Base-by-base conservation (phyloP, 805 yeast species). In the Teunomyces pallodes region DNA sequence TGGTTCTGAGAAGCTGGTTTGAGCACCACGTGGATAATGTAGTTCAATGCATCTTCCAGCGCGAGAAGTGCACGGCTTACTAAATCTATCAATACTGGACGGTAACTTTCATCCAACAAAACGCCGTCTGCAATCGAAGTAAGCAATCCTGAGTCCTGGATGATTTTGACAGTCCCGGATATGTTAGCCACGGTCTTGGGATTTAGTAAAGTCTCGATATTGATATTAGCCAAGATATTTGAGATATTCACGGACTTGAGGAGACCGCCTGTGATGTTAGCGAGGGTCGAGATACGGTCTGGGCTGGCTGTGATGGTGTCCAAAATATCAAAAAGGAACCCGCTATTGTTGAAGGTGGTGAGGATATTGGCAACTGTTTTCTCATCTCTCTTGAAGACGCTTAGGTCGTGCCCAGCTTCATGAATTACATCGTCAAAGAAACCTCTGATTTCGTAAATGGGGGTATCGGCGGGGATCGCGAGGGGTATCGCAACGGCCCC, bases 251-350 rank as follows among this genome's bases (percentile, higher is more conserved):
- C n/a, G 14, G 45, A 28, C 16, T 52, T 39, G 26, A 67, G 39
- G 5, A 61, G 42, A 24, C 33, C 50, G 1, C 58, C 62, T n/a
- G 76, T 70, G 14, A 51, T 27, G 45, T 72, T 71, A 24, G 72
- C 69, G 36, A 72, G 45, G 41, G 46, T 46, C 43, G 54, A 51
- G 39, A 71, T 59, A 41, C 68, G 50, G 9, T 45, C 42, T 6
- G 71, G 68, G 49, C 60, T 54, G 36, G 59, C 67, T 4, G 70
- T 72, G 17, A 68, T 58, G 28, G 59, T 64, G 48, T 73, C 74
- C 43, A 73, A 60, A n/a, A 61, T 60, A 10, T 53, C 54, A 54
- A 64, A 73, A 36, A 73, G 50, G 17, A 73, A 50, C 20, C 70
- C 72, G 0, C 75, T 58, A 10, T 45, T 49, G 53, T 73, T 72